phyloP scores from a whole-genome alignment of 2,329 filamentous ascomycete genomes.

The Colletotrichum eleusines region DNA sequence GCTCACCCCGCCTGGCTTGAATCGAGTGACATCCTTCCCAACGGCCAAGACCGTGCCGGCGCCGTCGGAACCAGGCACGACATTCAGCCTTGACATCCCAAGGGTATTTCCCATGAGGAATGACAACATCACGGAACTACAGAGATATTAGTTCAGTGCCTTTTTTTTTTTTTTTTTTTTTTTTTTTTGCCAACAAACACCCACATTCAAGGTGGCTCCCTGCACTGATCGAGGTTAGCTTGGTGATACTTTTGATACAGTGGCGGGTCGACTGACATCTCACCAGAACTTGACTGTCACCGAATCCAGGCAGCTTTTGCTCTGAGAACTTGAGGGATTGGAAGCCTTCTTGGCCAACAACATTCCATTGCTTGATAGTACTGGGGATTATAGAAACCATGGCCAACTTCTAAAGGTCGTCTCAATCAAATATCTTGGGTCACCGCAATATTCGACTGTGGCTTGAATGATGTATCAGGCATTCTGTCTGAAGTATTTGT shows the following conservation, averaged over 20 bases:
- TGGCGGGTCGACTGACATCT: conserved; percentile 50
- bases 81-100: conserved; percentile 43
- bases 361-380: conserved; percentile 29
- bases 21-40: conserved; percentile 61
- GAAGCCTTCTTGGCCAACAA: conserved; percentile 12
- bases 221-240: conserved; percentile 53
- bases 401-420: background rate
- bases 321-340: conserved; percentile 28
- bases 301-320: conserved; percentile 14
- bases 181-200: background rate
- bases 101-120: conserved; percentile 50
- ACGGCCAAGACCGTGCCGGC: conserved; percentile 63
- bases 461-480: too few relatives aligned
- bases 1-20: conserved; percentile 59
- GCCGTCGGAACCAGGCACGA: conserved; percentile 59
- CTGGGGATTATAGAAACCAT: conserved; percentile 7
- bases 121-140: conserved; percentile 32
- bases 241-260: conserved; percentile 62
- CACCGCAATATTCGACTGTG: too few relatives aligned
- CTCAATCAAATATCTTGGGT: background rate
- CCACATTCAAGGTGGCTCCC: conserved; percentile 30
- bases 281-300: conserved; percentile 38
- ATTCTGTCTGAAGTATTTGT: background rate
- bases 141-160: conserved; percentile 7
- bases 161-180: background rate